Conservation (phyloP, 768 basidiomycete species). For the Sporobolomyces pararoseus region DNA sequence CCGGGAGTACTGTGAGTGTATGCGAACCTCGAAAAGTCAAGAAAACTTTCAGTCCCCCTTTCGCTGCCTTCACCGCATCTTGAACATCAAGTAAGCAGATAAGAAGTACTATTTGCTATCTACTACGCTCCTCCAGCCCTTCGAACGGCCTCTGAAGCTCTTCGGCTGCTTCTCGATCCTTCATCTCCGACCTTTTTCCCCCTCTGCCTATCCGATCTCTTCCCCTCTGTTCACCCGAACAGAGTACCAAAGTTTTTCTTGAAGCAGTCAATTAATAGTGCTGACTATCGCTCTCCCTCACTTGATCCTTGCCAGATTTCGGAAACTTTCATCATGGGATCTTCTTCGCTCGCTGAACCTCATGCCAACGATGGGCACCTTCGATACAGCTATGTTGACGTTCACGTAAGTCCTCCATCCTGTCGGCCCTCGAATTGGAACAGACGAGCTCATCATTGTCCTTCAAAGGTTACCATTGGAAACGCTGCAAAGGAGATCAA, state of each 20-base stretch:
- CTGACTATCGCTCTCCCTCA: background rate
- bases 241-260: too few species aligned
- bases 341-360: conserved; percentile 5
- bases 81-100: background rate
- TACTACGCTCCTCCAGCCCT: too few species aligned
- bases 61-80: background rate
- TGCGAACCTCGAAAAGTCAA: background rate
- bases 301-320: too few species aligned
- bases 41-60: background rate
- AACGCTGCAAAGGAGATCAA: conserved; percentile 58
- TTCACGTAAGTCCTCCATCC: conserved; percentile 8
- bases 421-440: too few species aligned
- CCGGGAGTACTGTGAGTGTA: too few species aligned
- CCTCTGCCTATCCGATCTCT: background rate
- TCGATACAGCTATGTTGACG: conserved; percentile 22
- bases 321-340: background rate
- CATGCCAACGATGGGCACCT: conserved; percentile 26
- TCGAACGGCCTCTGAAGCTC: too few species aligned
- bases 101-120: too few species aligned
- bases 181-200: background rate
- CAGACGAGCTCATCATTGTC: conserved; percentile 3
- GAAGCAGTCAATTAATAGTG: background rate
- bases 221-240: background rate
- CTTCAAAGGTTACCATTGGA: conserved; percentile 38
- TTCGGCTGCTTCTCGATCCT: background rate